phyloP scores from a whole-genome alignment of 1,139 yeast genomes.

The Yamadazyma atmosphaerica region DNA sequence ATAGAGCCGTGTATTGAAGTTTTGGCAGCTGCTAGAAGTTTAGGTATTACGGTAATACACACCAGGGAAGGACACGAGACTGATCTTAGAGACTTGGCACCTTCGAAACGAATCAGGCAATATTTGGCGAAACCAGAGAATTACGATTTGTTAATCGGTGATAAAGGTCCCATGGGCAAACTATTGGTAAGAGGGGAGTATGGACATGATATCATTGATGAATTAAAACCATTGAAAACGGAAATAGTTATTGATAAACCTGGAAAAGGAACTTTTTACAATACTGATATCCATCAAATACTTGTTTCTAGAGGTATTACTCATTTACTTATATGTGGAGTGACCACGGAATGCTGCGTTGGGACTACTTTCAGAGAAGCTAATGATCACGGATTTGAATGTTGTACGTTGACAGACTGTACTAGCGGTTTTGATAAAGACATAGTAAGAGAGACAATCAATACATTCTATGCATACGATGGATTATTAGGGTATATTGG shows the following conservation, averaged over 20 bases:
- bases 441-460: constrained; percentile 13
- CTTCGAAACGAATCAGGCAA: constrained; percentile 13
- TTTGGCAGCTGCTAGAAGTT: constrained; percentile 12
- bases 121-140: constrained; percentile 12
- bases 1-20: constrained; percentile 12
- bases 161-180: constrained; percentile 16
- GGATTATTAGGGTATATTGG: constrained; percentile 15
- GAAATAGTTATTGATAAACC: constrained; percentile 16
- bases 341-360: constrained; percentile 18
- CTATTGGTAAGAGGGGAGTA: constrained; percentile 14
- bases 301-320: constrained; percentile 16
- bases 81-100: constrained; percentile 15
- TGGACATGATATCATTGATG: constrained; percentile 15
- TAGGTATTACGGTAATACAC: constrained; percentile 14
- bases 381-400: constrained; percentile 17
- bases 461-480: constrained; percentile 16
- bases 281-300: constrained; percentile 15
- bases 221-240: constrained; percentile 8
- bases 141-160: constrained; percentile 14
- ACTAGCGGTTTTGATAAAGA: constrained; percentile 13
- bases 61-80: constrained; percentile 15
- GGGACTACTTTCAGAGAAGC: constrained; percentile 17
- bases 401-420: constrained; percentile 14
- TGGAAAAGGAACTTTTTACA: constrained; percentile 16
- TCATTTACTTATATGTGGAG: constrained; percentile 15